Base-by-base conservation (phyloP, 495 filamentous ascomycete genomes). In the Rhypophila decipiens region DNA sequence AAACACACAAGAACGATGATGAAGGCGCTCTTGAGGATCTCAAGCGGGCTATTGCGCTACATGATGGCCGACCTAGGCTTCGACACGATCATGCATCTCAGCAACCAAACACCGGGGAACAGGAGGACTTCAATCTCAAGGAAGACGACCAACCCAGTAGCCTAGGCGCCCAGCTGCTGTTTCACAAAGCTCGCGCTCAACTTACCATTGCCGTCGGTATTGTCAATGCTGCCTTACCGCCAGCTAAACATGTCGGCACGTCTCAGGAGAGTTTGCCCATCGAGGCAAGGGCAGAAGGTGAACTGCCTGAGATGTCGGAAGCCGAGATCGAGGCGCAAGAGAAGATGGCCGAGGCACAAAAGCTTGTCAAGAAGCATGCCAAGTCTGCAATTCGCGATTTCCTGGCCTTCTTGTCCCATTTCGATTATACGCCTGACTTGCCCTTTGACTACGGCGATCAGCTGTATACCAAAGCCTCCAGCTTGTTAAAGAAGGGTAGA, bases 341-440 rank as follows among this genome's bases (percentile, higher is more conserved):
- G 22, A 69, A 62, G 42, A 68, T 76, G 27, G 58, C 74, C 23
- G 78, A 84, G 50, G 77, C 82, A 21, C 70, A 82, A 31, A 86
- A 86, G 57, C 61, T 70, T 3, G 84, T 89, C 41, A 79, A 80
- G 51, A 70, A 72, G 2, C 77, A 86, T 62, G 86, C 87, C 4
- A 88, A 87, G 61, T 77, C 84, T 24, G 86, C 85, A 3, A 57
- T 89, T 18, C 73, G 78, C 42, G 86, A 90, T 59, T 88, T 84
- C 58, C 65, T 78, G 46, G 67, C 76, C 18, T 88, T 83, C 52
- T 66, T 90, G 3, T 78, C 78, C 8, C 70, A 81, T 50, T 84
- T 88, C 47, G 84, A 89, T 55, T 90, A 90, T 60, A 85, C 85
- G 2, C 82, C 85, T 1, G 79, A 86, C 39, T 60, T 87, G 18